These are phyloP conservation scores for Coriaria nepalensis DNA, from an alignment of 306 rosid genomes.

Conservation along the genomic window DNA sequence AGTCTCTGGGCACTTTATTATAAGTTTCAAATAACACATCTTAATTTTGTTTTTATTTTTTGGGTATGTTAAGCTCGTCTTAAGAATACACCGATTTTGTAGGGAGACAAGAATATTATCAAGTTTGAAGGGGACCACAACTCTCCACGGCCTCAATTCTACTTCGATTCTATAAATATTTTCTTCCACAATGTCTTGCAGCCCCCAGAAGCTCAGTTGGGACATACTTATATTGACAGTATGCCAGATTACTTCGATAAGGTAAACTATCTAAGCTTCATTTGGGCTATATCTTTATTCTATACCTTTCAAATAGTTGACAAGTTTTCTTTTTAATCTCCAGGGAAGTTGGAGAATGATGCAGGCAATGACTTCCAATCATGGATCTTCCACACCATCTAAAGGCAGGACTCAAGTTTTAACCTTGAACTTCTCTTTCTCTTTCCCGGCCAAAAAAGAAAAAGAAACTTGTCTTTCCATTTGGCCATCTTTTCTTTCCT, in stretches of 20 bases:
- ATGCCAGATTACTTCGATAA: conserved; percentile 52
- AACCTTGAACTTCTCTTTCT: conserved; percentile 12
- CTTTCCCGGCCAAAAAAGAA: too few relatives aligned
- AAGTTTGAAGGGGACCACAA: conserved; percentile 99
- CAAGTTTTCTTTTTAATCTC: conserved; percentile 11
- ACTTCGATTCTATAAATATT: conserved; percentile 76
- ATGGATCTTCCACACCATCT: conserved; percentile 34
- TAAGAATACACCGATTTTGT: conserved; percentile 17
- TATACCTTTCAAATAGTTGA: too few relatives aligned
- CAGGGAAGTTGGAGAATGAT: conserved; percentile 65
- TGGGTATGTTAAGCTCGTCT: conserved; percentile 9
- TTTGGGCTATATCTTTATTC: conserved; percentile 17
- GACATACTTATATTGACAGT: conserved; percentile 51
- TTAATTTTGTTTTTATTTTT: conserved; percentile 5
- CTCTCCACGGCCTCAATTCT: conserved; percentile 89
- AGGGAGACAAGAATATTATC: conserved; percentile 90
- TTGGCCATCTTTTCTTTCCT: conserved; percentile 2
- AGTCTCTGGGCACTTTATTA: too few relatives aligned
- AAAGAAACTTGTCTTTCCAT: conserved; percentile 8
- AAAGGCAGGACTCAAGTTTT: conserved; percentile 39
- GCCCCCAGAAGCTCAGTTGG: conserved; percentile 87
- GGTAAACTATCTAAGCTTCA: conserved; percentile 42
- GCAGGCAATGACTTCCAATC: conserved; percentile 26
- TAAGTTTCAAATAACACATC: too few relatives aligned
- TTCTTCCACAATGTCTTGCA: conserved; percentile 84